Evolutionary conservation across 2,329 filamentous ascomycete genomes (phyloP).

Genomic region (Claviceps cyperi): DNA sequence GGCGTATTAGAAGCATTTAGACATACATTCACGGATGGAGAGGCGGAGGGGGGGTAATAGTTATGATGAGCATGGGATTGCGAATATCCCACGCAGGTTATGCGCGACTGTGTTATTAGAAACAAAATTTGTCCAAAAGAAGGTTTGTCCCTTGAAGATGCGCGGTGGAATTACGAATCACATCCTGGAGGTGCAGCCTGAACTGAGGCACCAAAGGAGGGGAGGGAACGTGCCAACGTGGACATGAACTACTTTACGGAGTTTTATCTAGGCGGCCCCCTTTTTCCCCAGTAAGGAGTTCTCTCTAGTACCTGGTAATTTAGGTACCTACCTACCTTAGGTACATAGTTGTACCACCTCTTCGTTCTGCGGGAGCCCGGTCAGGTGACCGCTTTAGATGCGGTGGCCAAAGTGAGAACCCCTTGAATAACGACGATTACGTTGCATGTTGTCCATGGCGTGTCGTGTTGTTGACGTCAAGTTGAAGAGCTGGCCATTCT

Average conservation of each 20-base stretch:
- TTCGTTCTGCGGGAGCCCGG: no score
- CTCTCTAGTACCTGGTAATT: no score
- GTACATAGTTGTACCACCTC: no score
- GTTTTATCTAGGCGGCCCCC: background rate
- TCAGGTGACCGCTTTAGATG: no score
- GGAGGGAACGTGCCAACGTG: no score
- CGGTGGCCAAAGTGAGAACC: no score
- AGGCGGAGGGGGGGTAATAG: background rate
- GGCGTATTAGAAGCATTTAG: background rate
- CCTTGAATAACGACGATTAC: no score
- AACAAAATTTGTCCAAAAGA: background rate
- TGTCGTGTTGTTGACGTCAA: no score
- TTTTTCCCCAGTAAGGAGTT: background rate
- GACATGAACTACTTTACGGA: background rate
- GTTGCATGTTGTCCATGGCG: no score
- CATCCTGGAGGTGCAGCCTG: background rate
- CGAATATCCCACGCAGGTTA: background rate
- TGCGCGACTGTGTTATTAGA: background rate
- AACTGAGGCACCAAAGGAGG: background rate
- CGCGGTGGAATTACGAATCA: background rate
- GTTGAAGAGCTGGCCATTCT: no score
- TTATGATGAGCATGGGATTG: constrained; percentile 2
- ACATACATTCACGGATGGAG: background rate
- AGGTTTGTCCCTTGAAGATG: background rate
- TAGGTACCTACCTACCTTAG: no score